Percentiles rank a stretch among this genome's conserved stretches.
These are phyloP conservation scores for Ogataea ganodermae DNA, from an alignment of 805 yeast species.

Conservation along the genomic window DNA sequence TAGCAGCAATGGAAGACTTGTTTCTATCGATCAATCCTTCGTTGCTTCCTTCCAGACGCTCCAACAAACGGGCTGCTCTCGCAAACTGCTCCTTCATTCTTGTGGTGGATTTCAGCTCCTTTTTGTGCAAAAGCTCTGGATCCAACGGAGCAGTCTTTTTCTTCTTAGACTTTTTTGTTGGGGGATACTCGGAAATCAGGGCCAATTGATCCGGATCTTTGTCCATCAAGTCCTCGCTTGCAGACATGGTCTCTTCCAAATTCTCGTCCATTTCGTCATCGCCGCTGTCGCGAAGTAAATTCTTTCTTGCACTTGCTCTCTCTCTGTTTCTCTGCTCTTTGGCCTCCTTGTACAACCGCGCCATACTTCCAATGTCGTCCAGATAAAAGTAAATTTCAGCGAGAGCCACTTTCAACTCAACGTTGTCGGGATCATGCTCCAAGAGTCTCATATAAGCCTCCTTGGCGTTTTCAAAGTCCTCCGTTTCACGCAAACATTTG, in stretches of 20 bases:
- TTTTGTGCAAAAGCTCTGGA: slow-evolving; percentile 30
- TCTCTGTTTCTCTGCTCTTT: slow-evolving; percentile 40
- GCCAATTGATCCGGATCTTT: slow-evolving; percentile 35
- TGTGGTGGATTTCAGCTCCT: slow-evolving; percentile 34
- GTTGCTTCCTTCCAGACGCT: slow-evolving; percentile 44
- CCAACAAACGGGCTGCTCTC: slow-evolving; percentile 51
- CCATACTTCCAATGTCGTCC: slow-evolving; percentile 61
- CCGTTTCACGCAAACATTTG: slow-evolving; percentile 73
- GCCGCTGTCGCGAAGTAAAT: slow-evolving; percentile 25
- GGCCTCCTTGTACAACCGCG: slow-evolving; percentile 55
- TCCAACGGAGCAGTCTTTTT: slow-evolving; percentile 26
- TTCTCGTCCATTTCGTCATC: slow-evolving; percentile 15
- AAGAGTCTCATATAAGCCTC: slow-evolving; percentile 57
- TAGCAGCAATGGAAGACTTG: slow-evolving; percentile 59
- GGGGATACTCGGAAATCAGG: slow-evolving; percentile 35
- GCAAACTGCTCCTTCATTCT: slow-evolving; percentile 48
- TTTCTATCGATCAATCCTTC: slow-evolving; percentile 33
- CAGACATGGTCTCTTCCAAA: slow-evolving; percentile 20
- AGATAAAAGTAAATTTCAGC: slow-evolving; percentile 79
- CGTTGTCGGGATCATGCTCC: slow-evolving; percentile 57
- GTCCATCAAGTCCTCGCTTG: slow-evolving; percentile 20
- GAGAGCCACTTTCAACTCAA: slow-evolving; percentile 73
- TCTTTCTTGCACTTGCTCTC: slow-evolving; percentile 31
- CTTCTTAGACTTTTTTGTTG: slow-evolving; percentile 22
- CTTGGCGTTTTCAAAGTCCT: slow-evolving; percentile 66